Conservation (phyloP, 2,329 filamentous ascomycete genomes). For the Botrytis deweyae region DNA sequence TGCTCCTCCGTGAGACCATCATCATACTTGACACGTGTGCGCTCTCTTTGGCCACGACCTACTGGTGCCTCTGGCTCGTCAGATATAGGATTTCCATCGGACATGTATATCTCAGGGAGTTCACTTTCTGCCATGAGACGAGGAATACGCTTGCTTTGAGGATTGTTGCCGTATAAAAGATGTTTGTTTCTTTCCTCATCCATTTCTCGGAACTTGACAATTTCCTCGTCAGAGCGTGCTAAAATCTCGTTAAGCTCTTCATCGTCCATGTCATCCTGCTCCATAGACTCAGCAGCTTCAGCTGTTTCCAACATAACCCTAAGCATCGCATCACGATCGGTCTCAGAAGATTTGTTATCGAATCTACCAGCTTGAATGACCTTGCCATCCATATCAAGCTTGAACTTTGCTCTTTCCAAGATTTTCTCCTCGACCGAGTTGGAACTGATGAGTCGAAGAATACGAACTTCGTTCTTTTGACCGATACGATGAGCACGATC, state of each 20-base stretch:
- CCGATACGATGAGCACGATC: slow-evolving; percentile 99
- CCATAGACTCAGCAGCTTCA: slow-evolving; percentile 64
- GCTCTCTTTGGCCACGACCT: slow-evolving; percentile 90
- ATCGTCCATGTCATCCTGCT: slow-evolving; percentile 97
- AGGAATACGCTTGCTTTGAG: slow-evolving; percentile 62
- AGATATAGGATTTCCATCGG: slow-evolving; percentile 76
- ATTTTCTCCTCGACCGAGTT: slow-evolving; percentile 99
- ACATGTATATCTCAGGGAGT: slow-evolving; percentile 89
- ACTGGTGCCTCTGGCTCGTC: slow-evolving; percentile 76
- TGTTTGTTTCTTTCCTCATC: slow-evolving; percentile 71
- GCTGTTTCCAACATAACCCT: slow-evolving; percentile 88
- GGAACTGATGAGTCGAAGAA: slow-evolving; percentile 90
- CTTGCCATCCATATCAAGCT: slow-evolving; percentile 99
- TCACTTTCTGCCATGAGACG: slow-evolving; percentile 86
- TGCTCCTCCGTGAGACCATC: slow-evolving; percentile 98
- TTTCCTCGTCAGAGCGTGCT: slow-evolving; percentile 80
- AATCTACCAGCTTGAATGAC: slow-evolving; percentile 99
- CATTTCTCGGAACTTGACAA: slow-evolving; percentile 75
- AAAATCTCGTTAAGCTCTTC: slow-evolving; percentile 95
- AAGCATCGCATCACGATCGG: slow-evolving; percentile 95
- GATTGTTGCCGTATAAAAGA: slow-evolving; percentile 67
- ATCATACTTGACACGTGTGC: slow-evolving; percentile 92
- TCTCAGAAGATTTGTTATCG: slow-evolving; percentile 98
- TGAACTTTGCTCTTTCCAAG: slow-evolving; percentile 92
- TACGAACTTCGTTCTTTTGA: slow-evolving; percentile 98